Base-by-base conservation (phyloP, 1,284 basidiomycete species). In the Malassezia japonica region DNA sequence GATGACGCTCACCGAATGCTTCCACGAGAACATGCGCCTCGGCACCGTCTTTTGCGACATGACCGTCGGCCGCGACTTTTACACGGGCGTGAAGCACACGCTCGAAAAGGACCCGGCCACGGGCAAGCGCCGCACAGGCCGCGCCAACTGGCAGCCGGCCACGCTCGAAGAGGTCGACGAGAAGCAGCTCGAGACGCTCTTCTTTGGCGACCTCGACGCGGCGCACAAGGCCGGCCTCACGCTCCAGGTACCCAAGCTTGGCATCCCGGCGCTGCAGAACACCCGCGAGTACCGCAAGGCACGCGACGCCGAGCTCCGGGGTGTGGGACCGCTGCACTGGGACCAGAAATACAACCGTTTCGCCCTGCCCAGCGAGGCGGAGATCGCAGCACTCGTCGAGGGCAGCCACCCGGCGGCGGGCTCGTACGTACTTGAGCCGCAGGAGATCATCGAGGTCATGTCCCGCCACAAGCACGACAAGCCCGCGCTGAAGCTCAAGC, bases 11-110 rank as follows among this genome's bases (percentile, higher is more conserved):
- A 56, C 56, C 28, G 63, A 67, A 36, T 56, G 62, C 4, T 62
- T 72, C 56, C 56, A 60, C 24, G 55, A 59, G 46, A 65, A 71
- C 54, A 71, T 72, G 62, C 62, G 65, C 21, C 52, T 70, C 21
- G 60, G 68, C 4, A 68, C 70, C 0, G 65, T 61, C n/a, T 69
- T 72, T 38, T 71, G 66, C 50, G 70, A 72, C 44, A 48, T 72
- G 18, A 48, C 56, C n/a, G 39, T 67, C 23, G 68, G 68, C 9
- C 50, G 67, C 10, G 54, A 78, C 77, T 72, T 72, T 34, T 60
- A 67, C 57, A 61, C 49, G 16, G 70, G 70, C 20, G 70, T 72
- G 0, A 60, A 57, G 8, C 62, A 65, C 49, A 60, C 61, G 4
- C 55, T 72, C 10, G 56, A 55, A 15, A 62, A 63, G 33, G 68